Evolutionary conservation across 257 asterid species (phyloP).

Genomic region (Fraxinus quadrangulata): DNA sequence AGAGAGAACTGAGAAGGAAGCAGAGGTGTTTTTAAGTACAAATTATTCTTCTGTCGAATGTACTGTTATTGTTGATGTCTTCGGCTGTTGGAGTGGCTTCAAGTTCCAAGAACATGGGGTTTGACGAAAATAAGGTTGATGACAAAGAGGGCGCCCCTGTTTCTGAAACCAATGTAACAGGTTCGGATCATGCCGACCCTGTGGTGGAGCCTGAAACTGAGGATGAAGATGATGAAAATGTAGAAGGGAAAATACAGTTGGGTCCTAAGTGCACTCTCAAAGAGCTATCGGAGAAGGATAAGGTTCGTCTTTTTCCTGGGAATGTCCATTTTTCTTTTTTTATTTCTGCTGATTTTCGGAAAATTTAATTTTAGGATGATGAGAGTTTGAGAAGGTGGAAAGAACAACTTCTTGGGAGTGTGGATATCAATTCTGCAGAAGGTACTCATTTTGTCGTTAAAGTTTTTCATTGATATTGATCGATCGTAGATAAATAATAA

Average conservation of each 20-base stretch:
- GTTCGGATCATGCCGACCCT: background rate
- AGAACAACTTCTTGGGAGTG: slow-evolving; percentile 71
- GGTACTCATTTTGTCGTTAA: slow-evolving; percentile 32
- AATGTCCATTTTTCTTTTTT: background rate
- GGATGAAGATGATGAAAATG: slow-evolving; percentile 60
- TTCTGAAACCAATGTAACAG: slow-evolving; percentile 14
- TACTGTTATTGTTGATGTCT: slow-evolving; percentile 41
- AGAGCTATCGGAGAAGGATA: slow-evolving; percentile 66
- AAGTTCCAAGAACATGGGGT: slow-evolving; percentile 49
- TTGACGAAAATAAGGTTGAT: slow-evolving; percentile 32
- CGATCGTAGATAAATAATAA: background rate
- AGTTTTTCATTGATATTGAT: background rate
- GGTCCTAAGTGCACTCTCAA: slow-evolving; percentile 68
- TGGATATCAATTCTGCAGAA: slow-evolving; percentile 53
- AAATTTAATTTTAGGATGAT: slow-evolving; percentile 46
- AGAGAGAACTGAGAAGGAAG: background rate
- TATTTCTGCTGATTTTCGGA: background rate
- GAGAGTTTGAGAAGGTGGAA: slow-evolving; percentile 81
- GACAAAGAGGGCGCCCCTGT: slow-evolving; percentile 14
- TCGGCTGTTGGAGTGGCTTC: slow-evolving; percentile 54
- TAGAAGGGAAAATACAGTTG: slow-evolving; percentile 43
- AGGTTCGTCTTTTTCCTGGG: slow-evolving; percentile 36
- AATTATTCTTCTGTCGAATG: slow-evolving; percentile 5
- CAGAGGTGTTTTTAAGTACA: background rate
- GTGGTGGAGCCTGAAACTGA: slow-evolving; percentile 37